Percentiles rank a stretch among this genome's conserved stretches.
phyloP scores from a whole-genome alignment of 768 basidiomycete species.

The Trametes cubensis region DNA sequence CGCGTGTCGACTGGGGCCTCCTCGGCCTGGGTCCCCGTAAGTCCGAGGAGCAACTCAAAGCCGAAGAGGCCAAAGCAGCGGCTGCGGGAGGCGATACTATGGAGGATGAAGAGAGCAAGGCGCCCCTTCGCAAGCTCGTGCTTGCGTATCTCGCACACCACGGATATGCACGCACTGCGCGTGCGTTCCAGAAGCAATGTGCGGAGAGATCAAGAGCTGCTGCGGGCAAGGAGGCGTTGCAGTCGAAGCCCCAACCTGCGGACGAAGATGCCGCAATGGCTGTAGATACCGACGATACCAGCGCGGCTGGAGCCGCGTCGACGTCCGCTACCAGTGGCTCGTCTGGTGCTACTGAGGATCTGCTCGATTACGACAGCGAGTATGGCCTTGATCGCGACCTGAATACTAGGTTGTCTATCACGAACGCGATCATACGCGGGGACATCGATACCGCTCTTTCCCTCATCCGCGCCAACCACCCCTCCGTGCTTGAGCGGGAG shows the following conservation, averaged over 20 bases:
- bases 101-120: conserved; percentile 52
- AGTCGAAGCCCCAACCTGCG: conserved; percentile 15
- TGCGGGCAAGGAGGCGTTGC: conserved; percentile 1
- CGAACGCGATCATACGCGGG: conserved; percentile 67
- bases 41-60: conserved; percentile 16
- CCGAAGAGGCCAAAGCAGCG: conserved; percentile 7
- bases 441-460: conserved; percentile 71
- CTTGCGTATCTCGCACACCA: conserved; percentile 82
- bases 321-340: background rate
- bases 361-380: conserved; percentile 26
- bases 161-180: conserved; percentile 75
- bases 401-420: conserved; percentile 68
- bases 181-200: conserved; percentile 63
- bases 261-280: conserved; percentile 22
- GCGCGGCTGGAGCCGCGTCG: background rate
- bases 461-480: conserved; percentile 58
- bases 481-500: conserved; percentile 66
- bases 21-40: conserved; percentile 28
- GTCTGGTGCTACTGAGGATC: background rate
- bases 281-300: conserved; percentile 24
- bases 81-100: conserved; percentile 1
- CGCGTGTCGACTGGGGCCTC: conserved; percentile 52
- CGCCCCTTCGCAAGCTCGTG: conserved; percentile 72
- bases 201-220: conserved; percentile 21
- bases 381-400: conserved; percentile 50